Percentiles rank a stretch among this genome's conserved stretches.
Conservation (phyloP, 2,329 filamentous ascomycete species). For the Mariannaea sp. region DNA sequence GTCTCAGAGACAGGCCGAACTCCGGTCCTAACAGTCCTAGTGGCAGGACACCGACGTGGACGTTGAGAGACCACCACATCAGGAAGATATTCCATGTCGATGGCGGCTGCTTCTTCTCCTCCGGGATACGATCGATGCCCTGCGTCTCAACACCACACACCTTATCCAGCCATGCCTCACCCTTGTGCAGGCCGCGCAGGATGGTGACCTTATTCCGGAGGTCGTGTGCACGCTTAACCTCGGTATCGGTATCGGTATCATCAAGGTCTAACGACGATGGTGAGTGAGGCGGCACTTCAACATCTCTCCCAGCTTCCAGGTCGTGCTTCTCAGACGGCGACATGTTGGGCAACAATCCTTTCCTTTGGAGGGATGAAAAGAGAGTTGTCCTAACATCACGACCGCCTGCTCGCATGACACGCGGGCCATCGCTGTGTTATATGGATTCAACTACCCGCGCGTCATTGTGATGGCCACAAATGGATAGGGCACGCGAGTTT, state of each 20-base stretch:
- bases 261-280: slow-evolving; percentile 4
- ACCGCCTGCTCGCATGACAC: background rate
- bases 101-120: slow-evolving; percentile 15
- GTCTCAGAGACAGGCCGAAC: slow-evolving; percentile 10
- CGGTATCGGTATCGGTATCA: background rate
- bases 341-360: background rate
- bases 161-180: slow-evolving; percentile 12
- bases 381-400: background rate
- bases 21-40: slow-evolving; percentile 13
- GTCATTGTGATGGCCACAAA: background rate
- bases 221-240: slow-evolving; percentile 9
- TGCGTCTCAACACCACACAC: slow-evolving; percentile 14
- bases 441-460: background rate
- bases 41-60: slow-evolving; percentile 7
- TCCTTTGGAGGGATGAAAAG: too few species aligned
- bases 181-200: slow-evolving; percentile 3
- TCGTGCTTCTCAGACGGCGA: slow-evolving; percentile 13
- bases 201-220: slow-evolving; percentile 2
- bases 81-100: slow-evolving; percentile 16
- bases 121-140: slow-evolving; percentile 14
- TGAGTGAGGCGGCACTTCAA: background rate
- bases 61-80: slow-evolving; percentile 14
- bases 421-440: background rate
- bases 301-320: slow-evolving; percentile 11
- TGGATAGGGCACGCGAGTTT: background rate